These are phyloP conservation scores for Diddensiella santjacobensis DNA, from an alignment of 805 yeast genomes.

Conservation along the genomic window DNA sequence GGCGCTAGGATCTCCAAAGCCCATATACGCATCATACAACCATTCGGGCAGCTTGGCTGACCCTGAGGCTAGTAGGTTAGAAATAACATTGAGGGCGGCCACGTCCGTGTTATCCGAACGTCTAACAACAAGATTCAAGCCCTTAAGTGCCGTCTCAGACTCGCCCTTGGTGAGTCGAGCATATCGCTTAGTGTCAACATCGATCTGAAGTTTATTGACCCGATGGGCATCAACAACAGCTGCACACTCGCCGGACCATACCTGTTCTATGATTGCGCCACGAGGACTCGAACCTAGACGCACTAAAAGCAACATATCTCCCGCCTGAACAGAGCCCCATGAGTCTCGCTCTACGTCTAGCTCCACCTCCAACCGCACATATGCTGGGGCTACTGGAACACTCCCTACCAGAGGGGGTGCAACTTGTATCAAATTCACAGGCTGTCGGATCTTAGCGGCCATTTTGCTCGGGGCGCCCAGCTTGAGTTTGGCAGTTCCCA, in stretches of 20 bases:
- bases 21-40: slow-evolving; percentile 35
- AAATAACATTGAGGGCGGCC: slow-evolving; percentile 23
- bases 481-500: slow-evolving; percentile 5
- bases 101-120: slow-evolving; percentile 21
- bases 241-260: slow-evolving; percentile 29
- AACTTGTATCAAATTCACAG: slow-evolving; percentile 19
- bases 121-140: slow-evolving; percentile 31
- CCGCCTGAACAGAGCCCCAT: slow-evolving; percentile 29
- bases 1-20: slow-evolving; percentile 31
- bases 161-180: slow-evolving; percentile 2
- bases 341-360: slow-evolving; percentile 27
- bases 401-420: slow-evolving; percentile 28
- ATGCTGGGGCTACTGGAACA: slow-evolving; percentile 19
- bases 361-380: slow-evolving; percentile 26
- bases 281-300: slow-evolving; percentile 19
- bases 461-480: slow-evolving; percentile 25
- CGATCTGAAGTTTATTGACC: slow-evolving; percentile 21
- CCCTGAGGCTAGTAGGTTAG: slow-evolving; percentile 14
- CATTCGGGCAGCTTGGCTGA: slow-evolving; percentile 34
- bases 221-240: slow-evolving; percentile 25
- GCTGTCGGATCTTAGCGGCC: slow-evolving; percentile 21
- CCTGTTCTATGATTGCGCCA: slow-evolving; percentile 17
- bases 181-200: slow-evolving; percentile 24
- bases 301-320: slow-evolving; percentile 28
- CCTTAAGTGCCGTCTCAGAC: slow-evolving; percentile 13